Evolutionary conservation across 108 stramenopile species (phyloP).

Genomic region (Nitzschia inconspicua): DNA sequence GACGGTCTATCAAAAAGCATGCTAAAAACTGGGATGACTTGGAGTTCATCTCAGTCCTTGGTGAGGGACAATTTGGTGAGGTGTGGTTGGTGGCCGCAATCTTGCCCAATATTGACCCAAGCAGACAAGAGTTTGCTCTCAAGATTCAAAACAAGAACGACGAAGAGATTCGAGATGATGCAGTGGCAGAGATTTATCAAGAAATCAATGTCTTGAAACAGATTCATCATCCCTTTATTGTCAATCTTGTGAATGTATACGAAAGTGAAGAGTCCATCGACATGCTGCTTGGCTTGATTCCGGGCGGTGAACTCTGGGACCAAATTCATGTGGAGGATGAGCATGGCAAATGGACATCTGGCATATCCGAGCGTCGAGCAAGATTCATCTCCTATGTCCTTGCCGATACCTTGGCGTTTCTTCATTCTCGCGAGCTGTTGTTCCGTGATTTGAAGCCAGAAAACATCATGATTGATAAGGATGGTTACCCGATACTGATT

Average conservation of each 20-base stretch:
- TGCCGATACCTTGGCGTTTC: constrained; percentile 82
- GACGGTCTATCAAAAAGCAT: not conserved
- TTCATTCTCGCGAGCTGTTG: constrained; percentile 78
- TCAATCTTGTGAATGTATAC: constrained; percentile 73
- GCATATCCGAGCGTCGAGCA: constrained; percentile 53
- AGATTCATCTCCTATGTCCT: constrained; percentile 68
- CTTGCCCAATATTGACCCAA: constrained; percentile 10
- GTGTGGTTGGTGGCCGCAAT: constrained; percentile 63
- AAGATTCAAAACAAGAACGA: constrained; percentile 61
- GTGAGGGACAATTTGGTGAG: constrained; percentile 77
- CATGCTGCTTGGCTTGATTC: constrained; percentile 69
- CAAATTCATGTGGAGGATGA: constrained; percentile 56
- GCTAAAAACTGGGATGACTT: constrained; percentile 36
- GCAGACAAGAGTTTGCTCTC: constrained; percentile 69
- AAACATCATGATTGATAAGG: constrained; percentile 57
- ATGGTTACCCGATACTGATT: constrained; percentile 82
- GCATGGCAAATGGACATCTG: constrained; percentile 41
- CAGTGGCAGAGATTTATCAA: constrained; percentile 29
- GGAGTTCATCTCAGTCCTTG: constrained; percentile 47
- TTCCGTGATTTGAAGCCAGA: constrained; percentile 94
- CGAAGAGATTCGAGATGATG: not conserved
- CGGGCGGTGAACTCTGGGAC: constrained; percentile 82
- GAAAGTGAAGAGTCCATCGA: constrained; percentile 70
- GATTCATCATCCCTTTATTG: constrained; percentile 59
- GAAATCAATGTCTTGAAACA: constrained; percentile 53